Evolutionary conservation across 1,284 basidiomycete genomes (phyloP).

Genomic region (Pyrrhoderma noxium): DNA sequence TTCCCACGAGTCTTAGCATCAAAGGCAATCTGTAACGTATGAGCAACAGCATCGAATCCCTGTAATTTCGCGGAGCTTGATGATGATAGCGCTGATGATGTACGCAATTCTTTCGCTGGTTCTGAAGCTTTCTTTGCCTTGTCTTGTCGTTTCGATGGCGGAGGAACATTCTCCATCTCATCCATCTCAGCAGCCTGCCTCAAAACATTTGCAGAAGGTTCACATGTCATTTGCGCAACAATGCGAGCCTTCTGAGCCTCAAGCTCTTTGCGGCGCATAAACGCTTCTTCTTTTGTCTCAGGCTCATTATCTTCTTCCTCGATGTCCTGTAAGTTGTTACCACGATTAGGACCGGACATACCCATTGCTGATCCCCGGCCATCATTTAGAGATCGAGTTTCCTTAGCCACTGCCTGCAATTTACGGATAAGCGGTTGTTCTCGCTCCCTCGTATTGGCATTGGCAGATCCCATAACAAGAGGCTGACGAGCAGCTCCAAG

Average conservation of each 20-base stretch:
- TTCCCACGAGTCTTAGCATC: constrained; percentile 51
- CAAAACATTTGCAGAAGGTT: constrained; percentile 18
- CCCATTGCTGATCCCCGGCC: constrained; percentile 6
- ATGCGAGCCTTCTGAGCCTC: constrained; percentile 85
- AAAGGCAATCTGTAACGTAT: constrained; percentile 64
- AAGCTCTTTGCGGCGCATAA: constrained; percentile 60
- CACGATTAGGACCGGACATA: constrained; percentile 27
- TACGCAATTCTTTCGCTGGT: constrained; percentile 24
- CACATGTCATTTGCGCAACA: constrained; percentile 80
- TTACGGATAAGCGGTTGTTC: constrained; percentile 56
- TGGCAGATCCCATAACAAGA: constrained; percentile 60
- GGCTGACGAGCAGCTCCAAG: constrained; percentile 86
- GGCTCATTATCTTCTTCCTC: constrained; percentile 40
- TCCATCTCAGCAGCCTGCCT: constrained; percentile 25
- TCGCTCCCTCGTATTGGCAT: constrained; percentile 21
- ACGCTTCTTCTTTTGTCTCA: constrained; percentile 40
- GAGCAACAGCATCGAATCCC: constrained; percentile 60
- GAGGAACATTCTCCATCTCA: constrained; percentile 40
- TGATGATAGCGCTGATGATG: no score
- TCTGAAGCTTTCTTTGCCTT: constrained; percentile 25
- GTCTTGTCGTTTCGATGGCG: constrained; percentile 24
- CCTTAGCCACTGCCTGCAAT: constrained; percentile 39
- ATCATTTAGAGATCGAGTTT: constrained; percentile 22
- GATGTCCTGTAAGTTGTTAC: constrained; percentile 41
- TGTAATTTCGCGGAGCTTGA: constrained; percentile 32